Evolutionary conservation across 352 stramenopile species (phyloP).

Genomic region (Ochromonadaceae sp.): DNA sequence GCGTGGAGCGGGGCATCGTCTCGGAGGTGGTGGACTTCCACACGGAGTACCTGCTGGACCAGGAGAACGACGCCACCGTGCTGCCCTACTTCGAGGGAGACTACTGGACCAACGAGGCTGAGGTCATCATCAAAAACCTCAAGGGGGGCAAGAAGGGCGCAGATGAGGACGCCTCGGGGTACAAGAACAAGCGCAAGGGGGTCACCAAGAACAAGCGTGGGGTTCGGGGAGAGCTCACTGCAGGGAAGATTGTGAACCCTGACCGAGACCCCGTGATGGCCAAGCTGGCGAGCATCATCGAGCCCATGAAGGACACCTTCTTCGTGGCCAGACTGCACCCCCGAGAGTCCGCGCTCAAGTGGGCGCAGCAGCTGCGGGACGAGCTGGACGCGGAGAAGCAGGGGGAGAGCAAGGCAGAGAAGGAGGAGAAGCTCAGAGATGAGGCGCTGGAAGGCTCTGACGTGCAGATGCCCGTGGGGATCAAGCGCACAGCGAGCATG

Average conservation of each 20-base stretch:
- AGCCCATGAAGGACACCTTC: slow-evolving; percentile 98
- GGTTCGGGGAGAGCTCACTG: slow-evolving; percentile 17
- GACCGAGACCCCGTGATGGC: slow-evolving; percentile 82
- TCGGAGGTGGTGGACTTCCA: slow-evolving; percentile 80
- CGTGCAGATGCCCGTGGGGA: background rate
- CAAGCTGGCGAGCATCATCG: slow-evolving; percentile 88
- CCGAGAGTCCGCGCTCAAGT: slow-evolving; percentile 28
- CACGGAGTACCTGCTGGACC: slow-evolving; percentile 71
- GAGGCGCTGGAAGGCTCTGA: background rate
- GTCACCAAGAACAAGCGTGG: slow-evolving; percentile 53
- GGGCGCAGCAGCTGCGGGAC: slow-evolving; percentile 37
- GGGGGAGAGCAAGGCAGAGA: slow-evolving; percentile 21
- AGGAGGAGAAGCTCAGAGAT: slow-evolving; percentile 3
- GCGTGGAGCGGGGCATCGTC: slow-evolving; percentile 63
- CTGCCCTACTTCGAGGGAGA: slow-evolving; percentile 98
- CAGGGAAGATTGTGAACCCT: background rate
- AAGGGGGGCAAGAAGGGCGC: slow-evolving; percentile 63
- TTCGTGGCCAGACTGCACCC: slow-evolving; percentile 86
- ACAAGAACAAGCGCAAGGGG: slow-evolving; percentile 29
- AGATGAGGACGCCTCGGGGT: background rate
- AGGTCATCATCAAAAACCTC: slow-evolving; percentile 96
- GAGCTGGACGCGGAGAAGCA: slow-evolving; percentile 14
- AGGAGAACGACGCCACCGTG: slow-evolving; percentile 53
- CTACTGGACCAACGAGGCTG: slow-evolving; percentile 92
- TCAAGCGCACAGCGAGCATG: slow-evolving; percentile 11